A percentile compares a stretch with the other conserved stretches of the same genome.
Evolutionary conservation across 345 rosid genomes (phyloP).

Genomic region (Excoecaria agallocha): DNA sequence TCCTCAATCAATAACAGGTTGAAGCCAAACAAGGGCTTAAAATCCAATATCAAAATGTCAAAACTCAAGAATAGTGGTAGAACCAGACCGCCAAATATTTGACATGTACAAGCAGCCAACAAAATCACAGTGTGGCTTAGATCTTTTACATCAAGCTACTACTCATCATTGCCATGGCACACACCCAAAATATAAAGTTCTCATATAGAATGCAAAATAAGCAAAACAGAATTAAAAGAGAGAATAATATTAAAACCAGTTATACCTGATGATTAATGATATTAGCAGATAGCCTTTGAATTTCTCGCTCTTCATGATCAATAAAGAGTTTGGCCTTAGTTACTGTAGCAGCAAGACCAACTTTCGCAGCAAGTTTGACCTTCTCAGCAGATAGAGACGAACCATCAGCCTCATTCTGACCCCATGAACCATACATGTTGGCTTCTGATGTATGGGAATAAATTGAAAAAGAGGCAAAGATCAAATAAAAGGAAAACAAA

Average conservation of each 20-base stretch:
- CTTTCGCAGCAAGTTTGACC: slow-evolving; percentile 74
- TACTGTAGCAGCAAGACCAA: slow-evolving; percentile 93
- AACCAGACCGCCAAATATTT: not conserved
- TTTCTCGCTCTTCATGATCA: slow-evolving; percentile 98
- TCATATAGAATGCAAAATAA: no score
- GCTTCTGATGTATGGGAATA: slow-evolving; percentile 31
- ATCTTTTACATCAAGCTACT: not conserved
- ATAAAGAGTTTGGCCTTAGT: slow-evolving; percentile 94
- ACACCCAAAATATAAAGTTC: not conserved
- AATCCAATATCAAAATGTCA: not conserved
- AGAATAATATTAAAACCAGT: not conserved
- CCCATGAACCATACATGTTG: slow-evolving; percentile 35
- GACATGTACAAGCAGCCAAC: not conserved
- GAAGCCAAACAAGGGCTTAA: not conserved
- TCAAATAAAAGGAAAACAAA: not conserved
- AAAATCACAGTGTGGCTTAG: not conserved
- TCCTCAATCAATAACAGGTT: no score
- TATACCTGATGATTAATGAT: slow-evolving; percentile 90
- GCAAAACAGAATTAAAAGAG: not conserved
- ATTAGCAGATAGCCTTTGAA: slow-evolving; percentile 96
- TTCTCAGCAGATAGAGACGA: slow-evolving; percentile 60
- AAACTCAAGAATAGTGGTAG: not conserved
- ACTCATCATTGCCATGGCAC: not conserved
- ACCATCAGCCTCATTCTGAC: slow-evolving; percentile 50
- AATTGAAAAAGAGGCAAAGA: not conserved